Percentiles rank a stretch among this genome's conserved stretches.
Evolutionary conservation across 768 basidiomycete species (phyloP).

Genomic region (Pleurotus citrinopileatus): DNA sequence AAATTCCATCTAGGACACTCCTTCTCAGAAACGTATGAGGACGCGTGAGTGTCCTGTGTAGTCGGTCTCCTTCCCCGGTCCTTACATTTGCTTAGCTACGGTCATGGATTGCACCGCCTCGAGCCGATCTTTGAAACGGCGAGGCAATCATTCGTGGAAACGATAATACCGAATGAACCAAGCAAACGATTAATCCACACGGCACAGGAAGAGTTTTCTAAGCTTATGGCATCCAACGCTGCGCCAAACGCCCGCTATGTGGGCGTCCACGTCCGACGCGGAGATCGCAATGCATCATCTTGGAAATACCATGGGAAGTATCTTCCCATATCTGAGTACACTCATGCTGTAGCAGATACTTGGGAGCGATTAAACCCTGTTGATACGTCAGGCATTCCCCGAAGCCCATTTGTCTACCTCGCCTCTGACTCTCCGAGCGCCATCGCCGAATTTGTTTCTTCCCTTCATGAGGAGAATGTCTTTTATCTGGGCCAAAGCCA

Average conservation of each 20-base stretch:
- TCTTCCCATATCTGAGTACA: constrained; percentile 50
- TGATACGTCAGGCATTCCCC: constrained; percentile 12
- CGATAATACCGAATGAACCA: constrained; percentile 51
- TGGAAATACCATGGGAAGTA: constrained; percentile 39
- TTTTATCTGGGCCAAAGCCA: constrained; percentile 46
- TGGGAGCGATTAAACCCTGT: constrained; percentile 32
- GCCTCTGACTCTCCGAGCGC: constrained; percentile 59
- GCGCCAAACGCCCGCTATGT: constrained; percentile 36
- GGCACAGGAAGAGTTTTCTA: constrained; percentile 44
- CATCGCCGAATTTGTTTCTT: constrained; percentile 36
- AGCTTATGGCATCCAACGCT: constrained; percentile 18
- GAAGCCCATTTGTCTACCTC: constrained; percentile 45
- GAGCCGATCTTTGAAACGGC: constrained; percentile 53
- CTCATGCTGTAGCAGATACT: constrained; percentile 36
- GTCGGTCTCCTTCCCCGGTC: background rate
- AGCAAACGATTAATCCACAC: constrained; percentile 44
- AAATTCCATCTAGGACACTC: constrained; percentile 59
- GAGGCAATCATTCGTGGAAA: constrained; percentile 42
- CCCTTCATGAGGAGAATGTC: constrained; percentile 32
- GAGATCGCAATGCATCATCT: constrained; percentile 49
- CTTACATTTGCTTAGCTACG: constrained; percentile 39
- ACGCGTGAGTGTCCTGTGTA: constrained; percentile 45
- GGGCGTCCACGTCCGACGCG: constrained; percentile 61
- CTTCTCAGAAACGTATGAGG: constrained; percentile 57
- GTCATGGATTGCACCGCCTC: constrained; percentile 49